Evolutionary conservation across 768 basidiomycete species (phyloP).

Genomic region (Mycena venus): DNA sequence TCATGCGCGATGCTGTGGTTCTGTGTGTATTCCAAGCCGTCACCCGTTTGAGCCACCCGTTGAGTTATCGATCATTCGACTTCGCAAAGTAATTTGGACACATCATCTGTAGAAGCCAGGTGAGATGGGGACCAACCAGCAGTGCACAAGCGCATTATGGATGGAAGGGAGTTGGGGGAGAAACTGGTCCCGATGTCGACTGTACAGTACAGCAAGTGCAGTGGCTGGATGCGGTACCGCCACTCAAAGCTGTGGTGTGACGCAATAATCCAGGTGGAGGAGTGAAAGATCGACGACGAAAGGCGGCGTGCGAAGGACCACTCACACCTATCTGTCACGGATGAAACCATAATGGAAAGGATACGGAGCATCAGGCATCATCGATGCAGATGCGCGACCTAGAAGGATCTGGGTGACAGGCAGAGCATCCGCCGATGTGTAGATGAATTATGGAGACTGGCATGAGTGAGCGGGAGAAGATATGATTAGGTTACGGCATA

Average conservation of each 20-base stretch:
- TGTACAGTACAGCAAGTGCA: neutral
- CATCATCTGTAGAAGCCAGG: neutral
- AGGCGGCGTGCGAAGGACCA: neutral
- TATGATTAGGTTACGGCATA: neutral
- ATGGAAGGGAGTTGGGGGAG: neutral
- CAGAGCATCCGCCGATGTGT: neutral
- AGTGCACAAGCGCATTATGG: no score
- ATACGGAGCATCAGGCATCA: neutral
- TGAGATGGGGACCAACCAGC: neutral
- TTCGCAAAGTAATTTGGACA: neutral
- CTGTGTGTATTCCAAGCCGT: neutral
- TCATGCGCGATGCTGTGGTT: neutral
- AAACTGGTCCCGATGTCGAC: neutral
- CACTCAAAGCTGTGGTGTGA: neutral
- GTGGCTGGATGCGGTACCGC: neutral
- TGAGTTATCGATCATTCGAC: neutral
- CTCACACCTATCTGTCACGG: neutral
- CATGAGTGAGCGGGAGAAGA: neutral
- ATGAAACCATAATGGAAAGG: neutral
- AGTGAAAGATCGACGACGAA: neutral
- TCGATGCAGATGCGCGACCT: neutral
- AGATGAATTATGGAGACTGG: neutral
- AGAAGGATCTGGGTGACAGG: neutral
- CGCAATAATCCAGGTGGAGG: neutral
- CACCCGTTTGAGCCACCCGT: neutral